Base-by-base conservation (phyloP, 257 asterid species). In the Handroanthus guayacan region DNA sequence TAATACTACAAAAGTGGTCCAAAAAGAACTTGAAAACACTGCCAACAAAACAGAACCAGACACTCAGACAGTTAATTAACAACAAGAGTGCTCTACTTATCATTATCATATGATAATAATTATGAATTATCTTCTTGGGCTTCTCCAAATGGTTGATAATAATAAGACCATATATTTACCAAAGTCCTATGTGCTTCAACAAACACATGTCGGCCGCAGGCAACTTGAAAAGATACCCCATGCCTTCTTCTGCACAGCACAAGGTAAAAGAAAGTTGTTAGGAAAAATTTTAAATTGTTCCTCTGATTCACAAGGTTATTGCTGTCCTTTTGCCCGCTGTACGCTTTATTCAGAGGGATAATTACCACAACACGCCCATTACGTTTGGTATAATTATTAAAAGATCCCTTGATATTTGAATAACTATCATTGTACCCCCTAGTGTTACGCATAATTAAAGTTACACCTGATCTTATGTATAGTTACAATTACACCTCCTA, bases 161-260 rank as follows among this genome's bases (percentile, higher is more conserved):
- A 17, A 6, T 52, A 65, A n/a, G 3, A 70, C 48, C 62, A 63
- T 70, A 52, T 81, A 81, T 77, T 78, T 78, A 78, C 85, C 70
- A 52, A 25, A 38, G 38, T 50, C 20, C 72, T 47, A 9, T 57
- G 6, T 45, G 54, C 65, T 66, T 62, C 81, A 84, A 58, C 72
- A 71, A 31, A 62, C 89, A 36, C 96, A 83, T 8, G 79, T 78
- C 14, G 97, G 97, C 63, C 75, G 39, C 74, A 90, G 69, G 82
- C 97, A 92, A 87, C 89, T 86, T 61, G 91, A 62, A 36, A 90
- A 79, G 70, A 92, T 65, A 0, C 95, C 89, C 90, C 94, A 78
- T 50, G 67, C 80, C 68, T 74, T 84, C 85, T 83, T 92, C 97
- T 90, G 90, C 83, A 75, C 48, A 67, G 10, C 5, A 11, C 6